Percentiles rank a stretch among this genome's conserved stretches.
phyloP scores from a whole-genome alignment of 176 grass and related monocot genomes.

The Rhynchospora breviuscula region DNA sequence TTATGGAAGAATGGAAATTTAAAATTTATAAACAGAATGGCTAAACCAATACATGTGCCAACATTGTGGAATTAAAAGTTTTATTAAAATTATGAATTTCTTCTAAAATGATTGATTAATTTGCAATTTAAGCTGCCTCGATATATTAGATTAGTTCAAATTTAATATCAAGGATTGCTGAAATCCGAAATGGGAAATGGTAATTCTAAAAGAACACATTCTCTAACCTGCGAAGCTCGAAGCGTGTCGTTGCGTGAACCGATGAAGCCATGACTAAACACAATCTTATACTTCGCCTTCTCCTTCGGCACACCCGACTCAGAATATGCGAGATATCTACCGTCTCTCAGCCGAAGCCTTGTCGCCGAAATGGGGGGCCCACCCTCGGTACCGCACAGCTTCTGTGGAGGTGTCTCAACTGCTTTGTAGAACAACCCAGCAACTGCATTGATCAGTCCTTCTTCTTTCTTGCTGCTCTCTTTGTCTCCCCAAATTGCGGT shows the following conservation, averaged over 20 bases:
- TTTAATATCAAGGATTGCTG: neutral
- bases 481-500: constrained; percentile 21
- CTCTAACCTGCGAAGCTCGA: constrained; percentile 29
- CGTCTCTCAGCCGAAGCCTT: constrained; percentile 46
- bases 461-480: constrained; percentile 8
- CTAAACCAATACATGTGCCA: too few species aligned
- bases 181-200: neutral
- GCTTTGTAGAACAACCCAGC: constrained; percentile 32
- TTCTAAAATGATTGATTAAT: neutral
- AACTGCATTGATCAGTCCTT: constrained; percentile 13
- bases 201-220: neutral
- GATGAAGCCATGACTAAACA: constrained; percentile 61
- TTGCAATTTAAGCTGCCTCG: neutral
- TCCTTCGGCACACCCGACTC: constrained; percentile 59
- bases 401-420: constrained; percentile 41
- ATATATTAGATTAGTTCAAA: neutral
- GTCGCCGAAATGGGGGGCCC: constrained; percentile 59
- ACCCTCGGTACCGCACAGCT: constrained; percentile 52
- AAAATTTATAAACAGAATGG: neutral
- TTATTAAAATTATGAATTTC: neutral
- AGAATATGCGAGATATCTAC: constrained; percentile 56
- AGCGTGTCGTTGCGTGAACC: constrained; percentile 44
- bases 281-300: constrained; percentile 45
- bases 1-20: neutral
- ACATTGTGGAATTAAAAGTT: neutral